Base-by-base conservation (phyloP, 805 yeast genomes). In the Barnettozyma salicaria region DNA sequence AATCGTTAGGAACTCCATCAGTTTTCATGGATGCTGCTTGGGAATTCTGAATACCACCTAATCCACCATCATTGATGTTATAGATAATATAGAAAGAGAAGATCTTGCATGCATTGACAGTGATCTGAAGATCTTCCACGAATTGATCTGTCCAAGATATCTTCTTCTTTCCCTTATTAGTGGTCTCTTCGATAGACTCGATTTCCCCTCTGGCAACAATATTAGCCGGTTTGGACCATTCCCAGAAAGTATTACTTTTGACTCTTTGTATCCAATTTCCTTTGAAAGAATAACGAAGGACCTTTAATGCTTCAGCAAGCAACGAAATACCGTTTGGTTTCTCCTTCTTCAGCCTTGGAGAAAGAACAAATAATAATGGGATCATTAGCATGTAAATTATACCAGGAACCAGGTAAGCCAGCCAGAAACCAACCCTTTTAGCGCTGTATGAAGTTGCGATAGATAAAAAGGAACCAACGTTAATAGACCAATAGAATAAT, bases 1-100 rank as follows among this genome's bases (percentile, higher is more conserved):
- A 67, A 66, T 83, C 92, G 54, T 83, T 83, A 45, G 94, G 90
- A 47, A 82, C 67, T 19, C 84, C 82, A 56, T 82, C 85, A 35
- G 72, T 64, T 48, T 78, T 74, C 82, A 81, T 76, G 47, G 72
- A 68, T 39, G 78, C 82, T 24, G 89, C 86, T 55, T 79, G 86
- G 4, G 50, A 47, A 19, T 42, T 47, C 26, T 44, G 43, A 23
- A 47, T 40, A 27, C 42, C 36, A 23, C 84, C 70, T 40, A 80
- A 70, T 48, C 82, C 80, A 59, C 78, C 78, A 63, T 75, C 76
- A 37, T 72, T 55, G 83, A 82, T 80, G 61, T 80, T 86, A 65
- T 76, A 82, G 35, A 82, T 65, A 21, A 88, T 84, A 57, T 70
- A 80, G 61, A 75, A 78, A 10, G 70, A 55, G 52, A 81, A 82